Base-by-base conservation (phyloP, 1,284 basidiomycete species). In the Cutaneotrichosporon dermatis region DNA sequence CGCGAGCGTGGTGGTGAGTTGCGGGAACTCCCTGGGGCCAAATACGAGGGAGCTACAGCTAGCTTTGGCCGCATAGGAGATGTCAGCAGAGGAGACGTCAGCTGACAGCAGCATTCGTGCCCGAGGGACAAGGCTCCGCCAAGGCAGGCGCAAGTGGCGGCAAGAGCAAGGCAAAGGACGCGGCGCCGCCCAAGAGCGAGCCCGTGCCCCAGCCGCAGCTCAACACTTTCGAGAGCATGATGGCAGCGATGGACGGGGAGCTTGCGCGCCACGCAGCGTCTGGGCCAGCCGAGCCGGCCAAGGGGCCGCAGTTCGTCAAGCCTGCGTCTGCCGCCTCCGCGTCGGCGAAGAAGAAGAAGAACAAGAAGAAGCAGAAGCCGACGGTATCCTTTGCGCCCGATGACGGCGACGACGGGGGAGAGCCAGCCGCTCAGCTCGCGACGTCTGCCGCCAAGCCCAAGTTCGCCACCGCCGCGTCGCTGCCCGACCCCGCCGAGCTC, bases 161-260 rank as follows among this genome's bases (percentile, higher is more conserved):
- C 48, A 36, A 51, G 6, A 55, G 53, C 2, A 25, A 16, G 13
- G 43, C 54, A 16, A 9, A 13, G 4, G 16, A 54, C 6, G 39
- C 33, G 36, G 36, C 53, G 8, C 9, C 52, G 25, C 12, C 58
- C 6, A 12, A 55, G 25, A 25, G 25, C 25, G 25, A 25, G 25
- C 25, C 39, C 39, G 12, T 9, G 37, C 66, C 68, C 9, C 79
- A 92, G 71, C 82, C 85, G 4, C 84, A 86, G 53, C 81, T 97
- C n/a, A 83, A 92, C 72, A 90, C 90, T 0, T 97, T 97, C 66
- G 94, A 98, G 70, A 84, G 87, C 6, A 88, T 97, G 43, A 97
- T 97, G 94, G 84, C 86, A 69, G 91, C 91, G 2, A 91, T 97
- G 88, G 94, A 98, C 67, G 83, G 80, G 15, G 90, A 94, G 68